Conservation (phyloP, 106 monocot genomes). For the Apostasia ramifera region DNA sequence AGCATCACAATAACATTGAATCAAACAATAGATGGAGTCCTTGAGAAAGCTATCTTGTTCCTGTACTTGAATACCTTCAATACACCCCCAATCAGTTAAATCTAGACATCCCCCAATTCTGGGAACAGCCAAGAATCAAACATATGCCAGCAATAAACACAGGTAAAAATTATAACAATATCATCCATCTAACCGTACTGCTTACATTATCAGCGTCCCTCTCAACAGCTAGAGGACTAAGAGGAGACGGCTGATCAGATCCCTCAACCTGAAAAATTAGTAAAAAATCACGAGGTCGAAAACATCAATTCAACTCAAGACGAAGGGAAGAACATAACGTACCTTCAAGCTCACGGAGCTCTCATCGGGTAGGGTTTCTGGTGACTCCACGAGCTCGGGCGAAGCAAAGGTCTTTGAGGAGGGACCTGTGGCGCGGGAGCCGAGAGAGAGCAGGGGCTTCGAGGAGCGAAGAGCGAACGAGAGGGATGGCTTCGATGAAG, state of each 20-base stretch:
- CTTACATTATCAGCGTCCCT: not conserved
- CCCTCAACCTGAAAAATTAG: not conserved
- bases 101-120: no score
- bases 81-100: no score
- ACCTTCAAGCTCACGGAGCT: not conserved
- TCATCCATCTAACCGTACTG: no score
- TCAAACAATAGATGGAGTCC: no score
- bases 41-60: no score
- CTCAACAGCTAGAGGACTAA: not conserved
- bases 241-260: not conserved
- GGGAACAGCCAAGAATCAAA: no score
- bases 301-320: not conserved
- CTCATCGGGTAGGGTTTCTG: not conserved
- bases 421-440: not conserved
- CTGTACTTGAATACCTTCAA: no score
- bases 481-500: not conserved
- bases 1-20: no score
- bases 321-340: not conserved
- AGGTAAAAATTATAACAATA: no score
- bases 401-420: not conserved
- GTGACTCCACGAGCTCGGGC: not conserved
- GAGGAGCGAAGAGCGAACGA: slow-evolving; percentile 1
- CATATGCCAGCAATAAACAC: no score
- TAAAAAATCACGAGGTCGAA: no score
- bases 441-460: not conserved